A percentile compares a stretch with the other conserved stretches of the same genome.
phyloP scores from a whole-genome alignment of 2,329 filamentous ascomycete genomes.

The Stromatinia cepivora region DNA sequence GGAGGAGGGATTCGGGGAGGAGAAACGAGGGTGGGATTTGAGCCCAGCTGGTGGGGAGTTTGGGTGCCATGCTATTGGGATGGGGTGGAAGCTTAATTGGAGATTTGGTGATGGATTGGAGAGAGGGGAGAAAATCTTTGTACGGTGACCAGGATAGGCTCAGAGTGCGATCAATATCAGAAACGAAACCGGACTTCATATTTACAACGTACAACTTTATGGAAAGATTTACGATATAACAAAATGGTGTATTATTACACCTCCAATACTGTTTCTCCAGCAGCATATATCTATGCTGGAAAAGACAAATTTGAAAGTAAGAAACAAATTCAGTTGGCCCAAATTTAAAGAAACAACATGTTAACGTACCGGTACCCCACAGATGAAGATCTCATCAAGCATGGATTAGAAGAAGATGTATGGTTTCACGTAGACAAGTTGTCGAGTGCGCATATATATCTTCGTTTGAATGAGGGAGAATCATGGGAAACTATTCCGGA shows the following conservation, averaged over 20 bases:
- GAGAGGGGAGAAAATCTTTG: slow-evolving; percentile 24
- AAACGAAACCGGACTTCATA: slow-evolving; percentile 16
- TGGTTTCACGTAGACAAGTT: slow-evolving; percentile 99
- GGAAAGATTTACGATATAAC: slow-evolving; percentile 28
- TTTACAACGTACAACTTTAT: slow-evolving; percentile 25
- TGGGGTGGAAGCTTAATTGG: slow-evolving; percentile 18
- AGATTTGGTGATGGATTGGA: slow-evolving; percentile 24
- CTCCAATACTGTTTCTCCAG: slow-evolving; percentile 76
- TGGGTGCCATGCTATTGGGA: slow-evolving; percentile 40
- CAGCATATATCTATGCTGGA: slow-evolving; percentile 91
- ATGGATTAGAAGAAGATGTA: slow-evolving; percentile 92
- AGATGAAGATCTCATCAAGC: slow-evolving; percentile 97
- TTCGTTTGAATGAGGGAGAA: slow-evolving; percentile 76
- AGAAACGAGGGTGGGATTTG: slow-evolving; percentile 39
- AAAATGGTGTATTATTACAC: slow-evolving; percentile 95
- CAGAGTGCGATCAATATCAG: slow-evolving; percentile 38
- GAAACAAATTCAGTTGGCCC: not conserved
- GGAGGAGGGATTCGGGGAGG: slow-evolving; percentile 39
- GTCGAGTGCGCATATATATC: slow-evolving; percentile 93
- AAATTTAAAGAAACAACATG: slow-evolving; percentile 7
- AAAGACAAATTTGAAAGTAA: slow-evolving; percentile 99
- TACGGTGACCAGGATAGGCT: slow-evolving; percentile 35
- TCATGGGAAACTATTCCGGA: slow-evolving; percentile 80
- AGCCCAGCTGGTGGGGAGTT: slow-evolving; percentile 41
- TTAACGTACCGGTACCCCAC: slow-evolving; percentile 27